Conservation (phyloP, 2,329 filamentous ascomycete species). For the Aureobasidium zeae region DNA sequence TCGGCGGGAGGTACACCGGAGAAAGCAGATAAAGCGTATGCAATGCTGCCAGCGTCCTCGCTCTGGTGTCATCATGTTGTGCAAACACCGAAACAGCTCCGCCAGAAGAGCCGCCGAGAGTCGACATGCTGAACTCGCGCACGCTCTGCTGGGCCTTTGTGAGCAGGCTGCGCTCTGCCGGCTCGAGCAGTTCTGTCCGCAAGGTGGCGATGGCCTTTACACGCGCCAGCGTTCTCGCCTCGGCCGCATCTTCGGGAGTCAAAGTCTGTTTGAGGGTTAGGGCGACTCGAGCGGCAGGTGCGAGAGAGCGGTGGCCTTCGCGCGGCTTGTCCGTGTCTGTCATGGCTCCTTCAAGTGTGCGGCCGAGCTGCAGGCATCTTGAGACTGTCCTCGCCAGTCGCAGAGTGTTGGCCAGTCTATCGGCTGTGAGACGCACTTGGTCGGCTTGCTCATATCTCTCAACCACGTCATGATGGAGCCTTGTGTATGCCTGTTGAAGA, state of each 20-base stretch:
- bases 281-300: constrained; percentile 74
- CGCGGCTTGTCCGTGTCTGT: constrained; percentile 44
- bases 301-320: constrained; percentile 62
- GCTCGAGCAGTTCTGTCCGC: constrained; percentile 57
- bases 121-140: constrained; percentile 71
- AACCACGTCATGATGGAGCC: constrained; percentile 78
- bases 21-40: constrained; percentile 74
- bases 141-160: constrained; percentile 68
- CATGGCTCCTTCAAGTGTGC: constrained; percentile 81
- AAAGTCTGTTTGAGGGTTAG: constrained; percentile 67
- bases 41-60: constrained; percentile 63
- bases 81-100: constrained; percentile 34
- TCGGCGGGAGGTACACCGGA: constrained; percentile 36
- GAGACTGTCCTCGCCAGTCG: constrained; percentile 66
- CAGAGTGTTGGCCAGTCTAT: constrained; percentile 71
- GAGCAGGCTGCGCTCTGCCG: constrained; percentile 64
- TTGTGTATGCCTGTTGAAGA: constrained; percentile 74
- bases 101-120: constrained; percentile 33
- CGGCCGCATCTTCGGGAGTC: constrained; percentile 46
- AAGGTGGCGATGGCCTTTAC: constrained; percentile 65
- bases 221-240: constrained; percentile 70
- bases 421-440: constrained; percentile 66
- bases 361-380: constrained; percentile 68
- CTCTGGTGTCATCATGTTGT: constrained; percentile 64
- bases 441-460: constrained; percentile 79